Conservation (phyloP, 768 basidiomycete species). For the Coprinopsis sp. region DNA sequence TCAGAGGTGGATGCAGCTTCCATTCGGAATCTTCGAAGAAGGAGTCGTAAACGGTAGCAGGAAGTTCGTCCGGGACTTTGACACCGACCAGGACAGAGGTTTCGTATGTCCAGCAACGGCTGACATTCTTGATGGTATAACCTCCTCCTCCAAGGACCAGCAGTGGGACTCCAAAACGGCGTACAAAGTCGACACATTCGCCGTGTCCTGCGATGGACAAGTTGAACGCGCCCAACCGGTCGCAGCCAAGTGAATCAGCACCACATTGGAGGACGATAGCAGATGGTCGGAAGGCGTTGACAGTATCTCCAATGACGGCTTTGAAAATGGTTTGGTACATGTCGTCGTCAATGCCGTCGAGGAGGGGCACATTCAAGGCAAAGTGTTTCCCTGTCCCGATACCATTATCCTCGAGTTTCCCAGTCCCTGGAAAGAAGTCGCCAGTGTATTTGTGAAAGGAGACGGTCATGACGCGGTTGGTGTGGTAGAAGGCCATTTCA, state of each 20-base stretch:
- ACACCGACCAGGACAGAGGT: slow-evolving; percentile 88
- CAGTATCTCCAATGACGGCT: slow-evolving; percentile 91
- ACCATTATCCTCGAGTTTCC: slow-evolving; percentile 91
- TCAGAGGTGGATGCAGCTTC: slow-evolving; percentile 90
- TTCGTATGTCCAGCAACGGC: slow-evolving; percentile 99
- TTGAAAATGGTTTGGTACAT: slow-evolving; percentile 96
- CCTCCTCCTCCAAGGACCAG: slow-evolving; percentile 94
- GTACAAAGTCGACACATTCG: slow-evolving; percentile 96
- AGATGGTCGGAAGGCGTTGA: slow-evolving; percentile 81
- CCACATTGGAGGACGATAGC: slow-evolving; percentile 96
- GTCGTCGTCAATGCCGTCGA: slow-evolving; percentile 96
- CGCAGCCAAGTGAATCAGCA: slow-evolving; percentile 93
- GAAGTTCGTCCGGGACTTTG: slow-evolving; percentile 80
- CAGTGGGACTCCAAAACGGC: slow-evolving; percentile 86
- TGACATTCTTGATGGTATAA: slow-evolving; percentile 95
- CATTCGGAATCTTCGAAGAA: slow-evolving; percentile 92
- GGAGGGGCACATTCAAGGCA: slow-evolving; percentile 89
- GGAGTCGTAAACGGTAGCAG: slow-evolving; percentile 83
- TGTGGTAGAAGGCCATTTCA: slow-evolving; percentile 95
- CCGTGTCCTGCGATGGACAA: slow-evolving; percentile 96
- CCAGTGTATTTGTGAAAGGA: slow-evolving; percentile 99
- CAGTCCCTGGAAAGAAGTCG: slow-evolving; percentile 97
- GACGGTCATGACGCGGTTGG: slow-evolving; percentile 97
- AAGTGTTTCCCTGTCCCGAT: slow-evolving; percentile 89
- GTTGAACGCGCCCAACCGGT: slow-evolving; percentile 95